Percentiles rank a stretch among this genome's conserved stretches.
phyloP scores from a whole-genome alignment of 768 basidiomycete genomes.

The Mrakia blollopis region DNA sequence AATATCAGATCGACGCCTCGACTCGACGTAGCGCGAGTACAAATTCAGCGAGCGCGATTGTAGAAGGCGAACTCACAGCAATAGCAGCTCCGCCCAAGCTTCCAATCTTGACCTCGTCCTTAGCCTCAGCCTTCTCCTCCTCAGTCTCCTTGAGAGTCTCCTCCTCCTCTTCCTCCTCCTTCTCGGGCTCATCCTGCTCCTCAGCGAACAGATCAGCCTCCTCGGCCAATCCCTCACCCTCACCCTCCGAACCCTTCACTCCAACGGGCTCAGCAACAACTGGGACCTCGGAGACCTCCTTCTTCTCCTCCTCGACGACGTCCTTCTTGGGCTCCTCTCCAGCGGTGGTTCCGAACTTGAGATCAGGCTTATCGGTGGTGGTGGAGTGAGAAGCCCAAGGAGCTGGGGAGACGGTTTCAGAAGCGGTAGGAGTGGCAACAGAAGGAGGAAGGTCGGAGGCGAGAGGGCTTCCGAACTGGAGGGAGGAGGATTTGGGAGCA shows the following conservation, averaged over 20 bases:
- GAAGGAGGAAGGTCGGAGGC: background rate
- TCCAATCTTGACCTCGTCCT: constrained; percentile 6
- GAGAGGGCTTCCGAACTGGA: background rate
- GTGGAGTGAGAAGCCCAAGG: background rate
- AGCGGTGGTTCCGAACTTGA: background rate
- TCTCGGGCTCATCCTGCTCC: background rate
- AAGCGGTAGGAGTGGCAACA: background rate
- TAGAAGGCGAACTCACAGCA: background rate
- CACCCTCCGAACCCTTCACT: background rate
- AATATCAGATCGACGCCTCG: background rate
- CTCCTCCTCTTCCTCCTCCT: constrained; percentile 4
- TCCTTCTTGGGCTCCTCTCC: constrained; percentile 17
- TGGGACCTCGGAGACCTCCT: constrained; percentile 3
- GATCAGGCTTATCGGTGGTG: background rate
- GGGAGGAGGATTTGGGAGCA: background rate
- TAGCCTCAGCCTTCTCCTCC: constrained; percentile 14
- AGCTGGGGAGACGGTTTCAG: background rate
- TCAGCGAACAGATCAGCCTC: constrained; percentile 11
- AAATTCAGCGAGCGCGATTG: background rate
- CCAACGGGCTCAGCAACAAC: constrained; percentile 1
- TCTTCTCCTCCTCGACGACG: constrained; percentile 16
- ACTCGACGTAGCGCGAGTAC: background rate
- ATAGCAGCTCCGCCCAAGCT: background rate
- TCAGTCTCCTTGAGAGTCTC: constrained; percentile 17
- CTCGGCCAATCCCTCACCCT: constrained; percentile 8